Evolutionary conservation across 2,329 filamentous ascomycete species (phyloP).

Genomic region (Cadophora luteo-olivacea): DNA sequence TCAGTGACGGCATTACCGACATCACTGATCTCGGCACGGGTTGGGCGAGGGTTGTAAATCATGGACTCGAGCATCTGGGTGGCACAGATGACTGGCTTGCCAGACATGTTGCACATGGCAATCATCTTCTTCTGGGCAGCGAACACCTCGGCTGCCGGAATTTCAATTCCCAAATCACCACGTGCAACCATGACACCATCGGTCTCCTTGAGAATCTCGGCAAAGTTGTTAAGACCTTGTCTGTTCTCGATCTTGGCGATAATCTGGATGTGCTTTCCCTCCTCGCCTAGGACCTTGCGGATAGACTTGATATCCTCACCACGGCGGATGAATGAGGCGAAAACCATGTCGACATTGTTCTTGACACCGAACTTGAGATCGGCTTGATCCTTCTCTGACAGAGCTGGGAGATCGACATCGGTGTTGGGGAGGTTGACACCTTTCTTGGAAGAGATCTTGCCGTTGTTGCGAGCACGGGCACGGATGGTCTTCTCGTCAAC

Average conservation of each 20-base stretch:
- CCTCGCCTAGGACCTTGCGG: conserved; percentile 86
- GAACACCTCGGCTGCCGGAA: conserved; percentile 97
- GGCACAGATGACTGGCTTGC: conserved; percentile 98
- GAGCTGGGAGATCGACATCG: conserved; percentile 94
- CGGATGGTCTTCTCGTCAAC: conserved; percentile 88
- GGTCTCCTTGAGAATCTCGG: conserved; percentile 92
- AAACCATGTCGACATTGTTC: conserved; percentile 99
- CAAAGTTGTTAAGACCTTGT: conserved; percentile 99
- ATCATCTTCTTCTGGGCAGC: conserved; percentile 99
- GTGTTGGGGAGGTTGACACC: conserved; percentile 99
- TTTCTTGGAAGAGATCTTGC: conserved; percentile 98
- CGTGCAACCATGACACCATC: conserved; percentile 99
- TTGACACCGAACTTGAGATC: conserved; percentile 96
- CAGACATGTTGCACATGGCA: conserved; percentile 99
- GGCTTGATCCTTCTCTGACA: conserved; percentile 97
- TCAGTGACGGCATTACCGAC: conserved; percentile 98
- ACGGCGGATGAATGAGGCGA: conserved; percentile 96
- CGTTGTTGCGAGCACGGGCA: conserved; percentile 92
- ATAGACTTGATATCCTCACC: conserved; percentile 93
- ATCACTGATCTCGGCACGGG: conserved; percentile 97
- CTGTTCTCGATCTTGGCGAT: conserved; percentile 99
- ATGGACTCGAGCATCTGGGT: conserved; percentile 99
- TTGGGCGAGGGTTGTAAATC: conserved; percentile 99
- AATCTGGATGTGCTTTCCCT: conserved; percentile 97
- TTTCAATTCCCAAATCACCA: conserved; percentile 98